phyloP scores from a whole-genome alignment of 805 yeast species.

The Candida pseudofarinosa region DNA sequence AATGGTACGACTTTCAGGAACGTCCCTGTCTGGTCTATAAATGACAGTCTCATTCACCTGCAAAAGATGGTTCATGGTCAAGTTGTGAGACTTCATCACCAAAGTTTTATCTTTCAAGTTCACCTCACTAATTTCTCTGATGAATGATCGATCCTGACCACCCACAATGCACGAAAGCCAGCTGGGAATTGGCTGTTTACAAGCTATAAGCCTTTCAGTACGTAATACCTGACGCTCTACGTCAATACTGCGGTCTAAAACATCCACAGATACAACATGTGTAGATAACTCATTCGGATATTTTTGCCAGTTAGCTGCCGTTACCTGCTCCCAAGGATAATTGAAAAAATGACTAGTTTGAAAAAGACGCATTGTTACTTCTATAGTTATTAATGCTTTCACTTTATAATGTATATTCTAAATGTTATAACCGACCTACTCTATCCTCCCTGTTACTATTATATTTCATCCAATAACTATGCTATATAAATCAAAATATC shows the following conservation, averaged over 20 bases:
- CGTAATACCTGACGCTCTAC: constrained; percentile 44
- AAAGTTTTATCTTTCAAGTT: constrained; percentile 62
- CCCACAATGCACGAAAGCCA: constrained; percentile 79
- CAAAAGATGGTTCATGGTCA: constrained; percentile 73
- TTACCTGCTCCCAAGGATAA: constrained; percentile 91
- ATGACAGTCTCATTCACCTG: constrained; percentile 84
- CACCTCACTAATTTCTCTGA: constrained; percentile 84
- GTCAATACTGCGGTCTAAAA: constrained; percentile 67
- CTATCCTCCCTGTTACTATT: too few relatives aligned
- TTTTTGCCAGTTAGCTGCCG: constrained; percentile 95
- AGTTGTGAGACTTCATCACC: constrained; percentile 78
- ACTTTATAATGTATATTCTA: too few relatives aligned
- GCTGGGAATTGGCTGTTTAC: constrained; percentile 78
- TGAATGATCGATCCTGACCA: constrained; percentile 67
- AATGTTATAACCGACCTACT: too few relatives aligned
- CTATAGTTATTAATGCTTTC: too few relatives aligned
- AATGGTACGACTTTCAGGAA: constrained; percentile 49
- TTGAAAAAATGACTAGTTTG: constrained; percentile 63
- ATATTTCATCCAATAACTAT: too few relatives aligned
- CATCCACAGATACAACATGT: constrained; percentile 93
- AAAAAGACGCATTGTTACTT: constrained; percentile 66
- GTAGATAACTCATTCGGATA: constrained; percentile 93
- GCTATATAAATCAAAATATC: neutral
- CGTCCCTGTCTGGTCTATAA: constrained; percentile 62
- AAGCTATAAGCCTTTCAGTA: constrained; percentile 85